A percentile compares a stretch with the other conserved stretches of the same genome.
Evolutionary conservation across 2,329 filamentous ascomycete genomes (phyloP).

Genomic region (Byssoonygena ceratinophila): DNA sequence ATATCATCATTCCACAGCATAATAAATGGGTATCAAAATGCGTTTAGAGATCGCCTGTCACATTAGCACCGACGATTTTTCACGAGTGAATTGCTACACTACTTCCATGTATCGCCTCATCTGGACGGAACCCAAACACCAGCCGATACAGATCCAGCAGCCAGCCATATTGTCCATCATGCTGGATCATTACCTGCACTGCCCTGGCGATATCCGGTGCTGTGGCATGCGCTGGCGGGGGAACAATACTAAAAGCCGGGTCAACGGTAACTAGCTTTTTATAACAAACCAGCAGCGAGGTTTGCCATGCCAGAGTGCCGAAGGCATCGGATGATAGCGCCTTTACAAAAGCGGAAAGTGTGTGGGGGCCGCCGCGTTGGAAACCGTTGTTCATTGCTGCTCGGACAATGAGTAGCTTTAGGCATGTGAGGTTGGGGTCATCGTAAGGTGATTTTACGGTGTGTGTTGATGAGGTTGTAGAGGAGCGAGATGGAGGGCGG

Average conservation of each 20-base stretch:
- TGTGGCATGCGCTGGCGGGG: slow-evolving; percentile 27
- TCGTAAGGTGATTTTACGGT: slow-evolving; percentile 44
- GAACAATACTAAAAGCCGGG: slow-evolving; percentile 47
- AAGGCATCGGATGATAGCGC: slow-evolving; percentile 66
- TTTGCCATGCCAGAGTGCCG: slow-evolving; percentile 59
- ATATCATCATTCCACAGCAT: background rate
- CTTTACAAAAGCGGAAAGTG: slow-evolving; percentile 66
- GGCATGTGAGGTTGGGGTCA: slow-evolving; percentile 63
- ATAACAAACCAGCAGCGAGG: slow-evolving; percentile 63
- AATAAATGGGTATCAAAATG: slow-evolving; percentile 7
- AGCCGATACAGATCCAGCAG: slow-evolving; percentile 70
- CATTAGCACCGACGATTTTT: background rate
- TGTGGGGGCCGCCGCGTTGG: slow-evolving; percentile 47
- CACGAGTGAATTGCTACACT: slow-evolving; percentile 39
- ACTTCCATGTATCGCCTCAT: slow-evolving; percentile 62
- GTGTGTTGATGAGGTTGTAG: slow-evolving; percentile 36
- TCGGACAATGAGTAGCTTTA: slow-evolving; percentile 71
- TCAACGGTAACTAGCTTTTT: slow-evolving; percentile 69
- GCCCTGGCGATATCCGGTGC: slow-evolving; percentile 72
- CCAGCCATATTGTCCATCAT: slow-evolving; percentile 64
- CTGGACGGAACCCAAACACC: slow-evolving; percentile 73
- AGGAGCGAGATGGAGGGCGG: slow-evolving; percentile 44
- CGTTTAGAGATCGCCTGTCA: background rate
- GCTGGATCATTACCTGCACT: slow-evolving; percentile 59
- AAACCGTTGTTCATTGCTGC: slow-evolving; percentile 80